Evolutionary conservation across 1,284 basidiomycete species (phyloP), one percentile per base, ranked within the genome.

Genomic region (Pseudozyma thailandica): DNA sequence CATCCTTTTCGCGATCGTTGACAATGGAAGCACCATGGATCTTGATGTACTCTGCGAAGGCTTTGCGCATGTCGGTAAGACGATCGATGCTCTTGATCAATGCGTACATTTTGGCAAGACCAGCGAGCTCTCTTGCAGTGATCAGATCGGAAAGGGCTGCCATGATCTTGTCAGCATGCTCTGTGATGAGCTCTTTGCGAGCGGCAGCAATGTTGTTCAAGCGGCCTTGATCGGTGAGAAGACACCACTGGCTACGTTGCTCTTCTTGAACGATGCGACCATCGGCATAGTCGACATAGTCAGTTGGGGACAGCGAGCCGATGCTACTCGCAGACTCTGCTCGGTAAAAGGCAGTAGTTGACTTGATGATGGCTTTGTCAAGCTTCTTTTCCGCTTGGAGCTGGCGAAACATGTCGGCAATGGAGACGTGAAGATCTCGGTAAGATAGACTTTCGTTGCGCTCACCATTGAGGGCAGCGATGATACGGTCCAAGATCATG

Each of bases 1-100:
- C 77, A 44, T 79, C 78, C 38, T 56, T 62, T 12, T 49, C 62
- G 27, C 68, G 62, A 41, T 80, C 79, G 26, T 64, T 57, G 44
- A 80, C 78, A 41, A 80, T 77, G 27, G 60, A 41, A 13, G 61
- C 58, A 10, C 72, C 77, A 8, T 61, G 55, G 9, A 33, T 41
- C 41, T 64, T 61, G 65, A 79, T 75, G 53, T 73, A 71, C 21
- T 60, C 61, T 20, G 44, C 60, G 25, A 78, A 80, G 6, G 49
- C 65, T 23, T 50, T 59, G 39, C 75, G 65, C 20, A 80, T 47
- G 15, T 61, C 56, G 15, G 72, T 1, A 20, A 77, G 61, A 16
- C 52, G 52, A 23, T 43, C 45, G 41, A 75, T 69, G 55, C 71
- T 56, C 39, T 57, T 42, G 38, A 75, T 54, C 26, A 78, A 54